These are phyloP conservation scores for Colletotrichum sp. DNA, from an alignment of 2,329 filamentous ascomycete genomes.

Conservation along the genomic window DNA sequence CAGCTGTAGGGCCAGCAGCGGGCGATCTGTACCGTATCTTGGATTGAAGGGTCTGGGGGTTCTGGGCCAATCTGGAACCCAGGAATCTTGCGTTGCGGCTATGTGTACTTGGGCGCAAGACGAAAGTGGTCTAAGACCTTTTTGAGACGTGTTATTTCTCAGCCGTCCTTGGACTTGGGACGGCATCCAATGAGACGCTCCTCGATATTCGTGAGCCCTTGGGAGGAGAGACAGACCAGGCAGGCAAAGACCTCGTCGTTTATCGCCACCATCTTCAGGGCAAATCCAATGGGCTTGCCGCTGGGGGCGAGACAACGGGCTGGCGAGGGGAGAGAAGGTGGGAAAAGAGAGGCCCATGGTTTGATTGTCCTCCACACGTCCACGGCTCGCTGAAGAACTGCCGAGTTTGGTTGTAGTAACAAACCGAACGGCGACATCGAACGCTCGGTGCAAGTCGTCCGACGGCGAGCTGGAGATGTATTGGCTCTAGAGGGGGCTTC, in stretches of 20 bases:
- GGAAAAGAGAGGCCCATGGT: not conserved
- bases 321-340: not conserved
- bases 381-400: slow-evolving; percentile 6
- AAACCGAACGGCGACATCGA: not conserved
- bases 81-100: not conserved
- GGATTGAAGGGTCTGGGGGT: not conserved
- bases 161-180: not conserved
- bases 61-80: not conserved
- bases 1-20: slow-evolving; percentile 6
- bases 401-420: not conserved
- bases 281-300: not conserved
- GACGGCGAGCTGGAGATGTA: not conserved
- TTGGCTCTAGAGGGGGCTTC: not conserved
- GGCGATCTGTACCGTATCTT: slow-evolving; percentile 6
- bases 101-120: not conserved
- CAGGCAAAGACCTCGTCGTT: not conserved
- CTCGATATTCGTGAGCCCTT: not conserved
- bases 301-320: not conserved
- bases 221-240: not conserved
- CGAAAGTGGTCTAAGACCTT: not conserved
- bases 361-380: not conserved
- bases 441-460: not conserved
- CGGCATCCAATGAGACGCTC: not conserved
- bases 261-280: not conserved
- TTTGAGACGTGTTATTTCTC: not conserved